A percentile compares a stretch with the other conserved stretches of the same genome.
These are phyloP conservation scores for Otatea glauca DNA, from an alignment of 176 grass and related monocot genomes.

Conservation along the genomic window DNA sequence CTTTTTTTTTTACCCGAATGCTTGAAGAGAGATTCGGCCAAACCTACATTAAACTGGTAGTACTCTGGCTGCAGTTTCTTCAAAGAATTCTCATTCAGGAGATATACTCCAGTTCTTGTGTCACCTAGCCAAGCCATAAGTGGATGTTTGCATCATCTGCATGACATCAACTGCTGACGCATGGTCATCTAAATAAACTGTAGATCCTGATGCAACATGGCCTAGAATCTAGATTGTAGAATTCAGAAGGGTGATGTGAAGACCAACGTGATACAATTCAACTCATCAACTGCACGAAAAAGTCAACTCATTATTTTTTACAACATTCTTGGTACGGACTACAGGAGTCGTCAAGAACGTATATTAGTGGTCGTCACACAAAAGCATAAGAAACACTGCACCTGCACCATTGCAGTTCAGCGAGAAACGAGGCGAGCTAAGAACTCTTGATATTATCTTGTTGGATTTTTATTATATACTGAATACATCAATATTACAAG, in stretches of 20 bases:
- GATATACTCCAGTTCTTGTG: background rate
- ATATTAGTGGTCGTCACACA: background rate
- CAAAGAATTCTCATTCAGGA: background rate
- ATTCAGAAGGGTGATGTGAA: background rate
- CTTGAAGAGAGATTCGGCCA: background rate
- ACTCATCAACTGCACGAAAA: background rate
- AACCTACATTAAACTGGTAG: background rate
- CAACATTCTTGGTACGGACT: background rate
- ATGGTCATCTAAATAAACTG: too few species aligned
- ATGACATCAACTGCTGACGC: background rate
- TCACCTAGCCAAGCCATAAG: background rate
- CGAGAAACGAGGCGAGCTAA: background rate
- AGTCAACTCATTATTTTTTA: background rate
- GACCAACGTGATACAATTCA: background rate
- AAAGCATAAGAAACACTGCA: background rate
- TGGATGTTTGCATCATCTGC: background rate
- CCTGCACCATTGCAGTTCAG: background rate
- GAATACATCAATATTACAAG: conserved; percentile 41
- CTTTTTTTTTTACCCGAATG: background rate
- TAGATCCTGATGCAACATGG: background rate
- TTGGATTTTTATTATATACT: conserved; percentile 27
- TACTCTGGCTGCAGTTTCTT: background rate
- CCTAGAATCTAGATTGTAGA: background rate
- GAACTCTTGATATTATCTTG: background rate
- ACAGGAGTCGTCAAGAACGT: background rate